Conservation (phyloP, 2,329 filamentous ascomycete species). For the Claviceps sp. region DNA sequence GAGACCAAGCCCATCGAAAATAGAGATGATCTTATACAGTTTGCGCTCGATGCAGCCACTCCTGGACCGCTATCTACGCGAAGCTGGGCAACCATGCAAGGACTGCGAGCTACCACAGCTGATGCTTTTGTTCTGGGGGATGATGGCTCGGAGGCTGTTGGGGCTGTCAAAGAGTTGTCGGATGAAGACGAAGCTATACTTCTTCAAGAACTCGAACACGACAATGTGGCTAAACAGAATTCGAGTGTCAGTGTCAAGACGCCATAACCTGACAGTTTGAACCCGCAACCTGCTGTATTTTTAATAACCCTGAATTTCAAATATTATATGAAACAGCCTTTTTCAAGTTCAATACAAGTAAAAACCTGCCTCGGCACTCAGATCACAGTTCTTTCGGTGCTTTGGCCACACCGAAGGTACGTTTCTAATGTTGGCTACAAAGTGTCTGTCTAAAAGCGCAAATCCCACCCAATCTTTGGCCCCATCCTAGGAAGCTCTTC, state of each 20-base stretch:
- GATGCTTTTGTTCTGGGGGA: slow-evolving; percentile 36
- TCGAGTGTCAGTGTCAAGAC: not conserved
- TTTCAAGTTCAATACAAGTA: not conserved
- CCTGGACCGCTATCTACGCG: slow-evolving; percentile 23
- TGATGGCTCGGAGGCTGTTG: slow-evolving; percentile 23
- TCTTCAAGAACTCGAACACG: slow-evolving; percentile 19
- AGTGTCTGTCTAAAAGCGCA: slow-evolving; percentile 39
- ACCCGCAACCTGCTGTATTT: not conserved
- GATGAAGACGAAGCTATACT: slow-evolving; percentile 23
- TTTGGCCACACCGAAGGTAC: too few species aligned
- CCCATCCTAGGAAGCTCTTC: slow-evolving; percentile 84
- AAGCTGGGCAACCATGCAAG: slow-evolving; percentile 24
- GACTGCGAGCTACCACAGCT: slow-evolving; percentile 25
- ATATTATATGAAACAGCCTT: not conserved
- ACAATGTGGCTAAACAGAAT: slow-evolving; percentile 8
- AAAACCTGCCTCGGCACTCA: not conserved
- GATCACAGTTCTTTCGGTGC: too few species aligned
- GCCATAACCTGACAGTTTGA: not conserved
- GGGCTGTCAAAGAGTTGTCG: slow-evolving; percentile 25
- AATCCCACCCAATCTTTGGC: slow-evolving; percentile 69
- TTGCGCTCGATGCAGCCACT: slow-evolving; percentile 28
- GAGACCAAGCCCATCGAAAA: slow-evolving; percentile 23
- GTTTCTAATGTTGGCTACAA: too few species aligned
- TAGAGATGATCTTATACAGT: slow-evolving; percentile 24
- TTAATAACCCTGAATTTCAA: not conserved